Evolutionary conservation across 129 eudicot genomes (phyloP).

Genomic region (Solidago caesia): DNA sequence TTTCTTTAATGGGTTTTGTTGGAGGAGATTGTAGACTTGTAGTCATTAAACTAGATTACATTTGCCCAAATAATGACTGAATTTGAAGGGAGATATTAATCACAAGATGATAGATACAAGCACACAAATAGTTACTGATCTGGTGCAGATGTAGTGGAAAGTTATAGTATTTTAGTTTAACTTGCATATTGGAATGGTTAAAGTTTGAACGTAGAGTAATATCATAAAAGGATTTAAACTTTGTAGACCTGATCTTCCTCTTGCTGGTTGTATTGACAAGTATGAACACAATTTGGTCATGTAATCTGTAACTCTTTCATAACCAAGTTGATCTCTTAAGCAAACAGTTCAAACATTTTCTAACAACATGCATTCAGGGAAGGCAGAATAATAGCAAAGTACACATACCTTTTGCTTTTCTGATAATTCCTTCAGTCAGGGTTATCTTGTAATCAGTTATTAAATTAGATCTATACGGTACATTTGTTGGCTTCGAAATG

Average conservation of each 20-base stretch:
- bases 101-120: too few species aligned
- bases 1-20: neutral
- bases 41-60: too few species aligned
- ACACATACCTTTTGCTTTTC: neutral
- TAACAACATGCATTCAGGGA: constrained; percentile 10
- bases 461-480: neutral
- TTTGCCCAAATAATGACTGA: too few species aligned
- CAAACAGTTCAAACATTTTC: neutral
- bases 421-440: neutral
- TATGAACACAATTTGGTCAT: neutral
- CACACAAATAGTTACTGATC: too few species aligned
- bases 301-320: neutral
- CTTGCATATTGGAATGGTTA: neutral
- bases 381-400: constrained; percentile 1
- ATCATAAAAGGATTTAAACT: neutral
- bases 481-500: neutral
- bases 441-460: constrained; percentile 2
- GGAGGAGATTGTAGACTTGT: too few species aligned
- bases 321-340: neutral
- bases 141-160: neutral
- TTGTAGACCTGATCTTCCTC: constrained; percentile 12
- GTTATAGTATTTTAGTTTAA: constrained; percentile 3
- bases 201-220: constrained; percentile 7
- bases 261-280: neutral
- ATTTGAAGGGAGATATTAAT: too few species aligned